Conservation (phyloP, 2,329 filamentous ascomycete genomes). For the Aspergillus texensis region DNA sequence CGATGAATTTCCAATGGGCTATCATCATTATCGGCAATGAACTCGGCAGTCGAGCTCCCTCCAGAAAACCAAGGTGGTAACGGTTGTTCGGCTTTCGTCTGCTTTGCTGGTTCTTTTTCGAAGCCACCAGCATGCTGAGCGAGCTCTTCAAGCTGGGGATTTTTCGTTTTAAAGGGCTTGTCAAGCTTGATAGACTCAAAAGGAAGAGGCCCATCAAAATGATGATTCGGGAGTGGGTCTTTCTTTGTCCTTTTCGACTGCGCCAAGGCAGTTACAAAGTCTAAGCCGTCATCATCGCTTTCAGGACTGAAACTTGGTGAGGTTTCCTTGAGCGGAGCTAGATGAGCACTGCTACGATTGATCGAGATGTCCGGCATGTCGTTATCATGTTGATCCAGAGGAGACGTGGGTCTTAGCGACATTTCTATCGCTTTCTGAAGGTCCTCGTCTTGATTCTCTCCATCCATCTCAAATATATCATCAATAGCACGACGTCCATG, state of each 20-base stretch:
- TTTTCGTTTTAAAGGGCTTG: constrained; percentile 53
- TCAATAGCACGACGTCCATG: constrained; percentile 42
- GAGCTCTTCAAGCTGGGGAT: constrained; percentile 54
- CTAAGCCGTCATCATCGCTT: constrained; percentile 74
- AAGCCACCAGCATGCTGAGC: constrained; percentile 66
- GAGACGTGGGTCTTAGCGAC: constrained; percentile 61
- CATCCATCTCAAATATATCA: constrained; percentile 59
- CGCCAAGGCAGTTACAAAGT: constrained; percentile 74
- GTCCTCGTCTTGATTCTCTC: constrained; percentile 66
- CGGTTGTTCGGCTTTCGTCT: constrained; percentile 33
- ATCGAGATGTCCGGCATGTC: constrained; percentile 37
- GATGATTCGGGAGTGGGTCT: constrained; percentile 48
- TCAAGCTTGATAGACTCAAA: constrained; percentile 81
- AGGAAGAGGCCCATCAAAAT: constrained; percentile 79
- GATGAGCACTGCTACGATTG: constrained; percentile 52
- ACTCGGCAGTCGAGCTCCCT: constrained; percentile 34
- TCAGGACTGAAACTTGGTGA: constrained; percentile 42
- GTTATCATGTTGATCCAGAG: constrained; percentile 45
- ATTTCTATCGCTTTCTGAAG: constrained; percentile 80
- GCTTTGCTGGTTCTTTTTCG: constrained; percentile 51
- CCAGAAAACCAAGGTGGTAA: constrained; percentile 53
- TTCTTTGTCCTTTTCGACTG: constrained; percentile 68
- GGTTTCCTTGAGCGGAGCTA: constrained; percentile 26
- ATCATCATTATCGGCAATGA: constrained; percentile 32
- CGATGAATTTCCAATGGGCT: constrained; percentile 28